These are phyloP conservation scores for Fusarium nematophilum DNA, from an alignment of 2,329 filamentous ascomycete species.

Conservation along the genomic window DNA sequence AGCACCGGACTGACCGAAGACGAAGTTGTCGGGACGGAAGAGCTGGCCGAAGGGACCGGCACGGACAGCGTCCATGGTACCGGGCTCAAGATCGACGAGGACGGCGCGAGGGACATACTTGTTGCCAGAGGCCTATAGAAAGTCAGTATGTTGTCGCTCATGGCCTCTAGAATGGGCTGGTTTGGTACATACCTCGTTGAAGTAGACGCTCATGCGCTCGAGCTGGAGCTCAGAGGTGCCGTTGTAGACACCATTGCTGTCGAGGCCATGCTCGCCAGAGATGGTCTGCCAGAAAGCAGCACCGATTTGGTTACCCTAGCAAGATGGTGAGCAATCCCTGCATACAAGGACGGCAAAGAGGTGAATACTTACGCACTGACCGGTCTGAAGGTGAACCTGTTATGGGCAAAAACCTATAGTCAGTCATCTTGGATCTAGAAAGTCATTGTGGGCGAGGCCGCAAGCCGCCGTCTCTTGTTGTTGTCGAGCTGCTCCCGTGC, in stretches of 20 bases:
- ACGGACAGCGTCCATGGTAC: slow-evolving; percentile 99
- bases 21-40: slow-evolving; percentile 99
- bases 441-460: slow-evolving; percentile 16
- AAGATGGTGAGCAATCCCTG: slow-evolving; percentile 50
- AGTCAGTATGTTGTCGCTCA: slow-evolving; percentile 24
- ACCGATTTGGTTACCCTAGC: slow-evolving; percentile 99
- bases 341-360: slow-evolving; percentile 10
- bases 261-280: slow-evolving; percentile 93
- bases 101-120: slow-evolving; percentile 99
- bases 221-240: slow-evolving; percentile 98
- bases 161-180: neutral
- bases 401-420: slow-evolving; percentile 64
- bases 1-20: slow-evolving; percentile 99
- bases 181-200: slow-evolving; percentile 74
- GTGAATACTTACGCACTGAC: slow-evolving; percentile 85
- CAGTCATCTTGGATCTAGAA: slow-evolving; percentile 58
- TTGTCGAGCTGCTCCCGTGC: slow-evolving; percentile 32
- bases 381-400: slow-evolving; percentile 99
- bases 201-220: slow-evolving; percentile 99
- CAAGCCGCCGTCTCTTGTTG: slow-evolving; percentile 26
- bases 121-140: slow-evolving; percentile 85
- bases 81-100: slow-evolving; percentile 98
- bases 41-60: slow-evolving; percentile 98
- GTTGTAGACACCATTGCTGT: slow-evolving; percentile 98
- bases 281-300: slow-evolving; percentile 98